Evolutionary conservation across 202 grass and related monocot genomes (phyloP).

Genomic region (Sporobolus alterniflorus): DNA sequence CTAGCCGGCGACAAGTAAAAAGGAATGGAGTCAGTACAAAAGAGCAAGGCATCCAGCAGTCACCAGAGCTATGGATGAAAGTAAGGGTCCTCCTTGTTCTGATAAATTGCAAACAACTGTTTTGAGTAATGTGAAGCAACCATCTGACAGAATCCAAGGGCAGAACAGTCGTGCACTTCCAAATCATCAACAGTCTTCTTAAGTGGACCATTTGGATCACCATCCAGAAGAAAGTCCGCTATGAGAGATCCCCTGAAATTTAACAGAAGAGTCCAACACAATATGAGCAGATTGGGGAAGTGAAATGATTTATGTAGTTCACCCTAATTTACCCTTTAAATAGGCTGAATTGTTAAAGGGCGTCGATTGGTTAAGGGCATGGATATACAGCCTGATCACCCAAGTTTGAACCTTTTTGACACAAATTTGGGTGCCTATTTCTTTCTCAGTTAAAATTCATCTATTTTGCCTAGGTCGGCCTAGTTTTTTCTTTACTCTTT

Average conservation of each 20-base stretch:
- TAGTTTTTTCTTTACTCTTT: background rate
- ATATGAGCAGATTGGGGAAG: background rate
- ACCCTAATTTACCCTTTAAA: background rate
- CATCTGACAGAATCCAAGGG: slow-evolving; percentile 50
- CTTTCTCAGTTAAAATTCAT: too few species aligned
- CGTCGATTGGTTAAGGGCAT: too few species aligned
- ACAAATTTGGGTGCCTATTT: too few species aligned
- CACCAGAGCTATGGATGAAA: slow-evolving; percentile 46
- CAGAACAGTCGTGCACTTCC: slow-evolving; percentile 36
- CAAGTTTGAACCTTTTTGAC: too few species aligned
- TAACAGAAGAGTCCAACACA: slow-evolving; percentile 3
- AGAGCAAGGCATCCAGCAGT: background rate
- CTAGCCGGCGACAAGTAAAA: too few species aligned
- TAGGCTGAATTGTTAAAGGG: too few species aligned
- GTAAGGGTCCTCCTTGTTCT: slow-evolving; percentile 63
- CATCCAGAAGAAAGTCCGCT: slow-evolving; percentile 67
- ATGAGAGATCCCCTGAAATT: slow-evolving; percentile 50
- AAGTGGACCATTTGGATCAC: slow-evolving; percentile 48
- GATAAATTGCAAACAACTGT: slow-evolving; percentile 72
- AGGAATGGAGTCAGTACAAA: too few species aligned
- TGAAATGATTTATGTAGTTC: background rate
- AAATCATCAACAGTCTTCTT: slow-evolving; percentile 58
- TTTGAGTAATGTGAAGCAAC: slow-evolving; percentile 63
- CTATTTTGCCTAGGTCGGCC: too few species aligned
- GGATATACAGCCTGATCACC: too few species aligned